Evolutionary conservation across 1,139 yeast genomes (phyloP), one percentile per base, ranked within the genome.

Genomic region (Torulaspora globosa): DNA sequence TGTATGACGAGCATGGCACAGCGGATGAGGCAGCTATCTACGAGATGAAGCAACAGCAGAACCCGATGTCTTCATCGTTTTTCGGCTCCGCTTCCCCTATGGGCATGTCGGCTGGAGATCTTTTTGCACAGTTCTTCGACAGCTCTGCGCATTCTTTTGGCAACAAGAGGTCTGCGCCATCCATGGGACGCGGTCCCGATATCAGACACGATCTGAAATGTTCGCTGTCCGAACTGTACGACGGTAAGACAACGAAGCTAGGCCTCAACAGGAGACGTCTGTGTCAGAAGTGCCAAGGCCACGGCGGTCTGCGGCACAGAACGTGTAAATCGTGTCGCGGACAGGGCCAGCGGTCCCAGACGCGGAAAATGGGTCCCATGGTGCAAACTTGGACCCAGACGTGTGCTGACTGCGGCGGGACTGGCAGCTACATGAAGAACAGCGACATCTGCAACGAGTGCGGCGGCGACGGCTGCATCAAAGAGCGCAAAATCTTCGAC

Each of bases 1-100:
- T 75, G n/a, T 80, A 80, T 59, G 84, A 80, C 59, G 62, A 66
- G 36, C 77, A 72, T 55, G 85, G 85, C 74, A 75, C 60, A 78
- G 80, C 21, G 66, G 79, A 58, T 63, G 70, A 51, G 74, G 41
- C 44, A 7, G 46, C 46, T 38, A 55, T 54, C 32, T 63, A 59
- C 40, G 62, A 53, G 44, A 59, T 54, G 34, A 57, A 46, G 44
- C 59, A 54, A 12, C 38, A 32, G 23, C 36, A 35, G 19, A 39
- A 40, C 47, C 46, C 41, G 51, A 45, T 44, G 53, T 41, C 37
- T 53, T 16, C 49, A 42, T 51, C 49, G 23, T 48, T 48, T 21
- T 48, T 48, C 32, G 33, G 37, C 27, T 39, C 48, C 2, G 35
- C 44, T 12, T 41, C 50, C 10, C 52, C 53, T 24, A 47, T 55